These are phyloP conservation scores for Apiospora kogelbergensis DNA, from an alignment of 2,329 filamentous ascomycete genomes.

Conservation along the genomic window DNA sequence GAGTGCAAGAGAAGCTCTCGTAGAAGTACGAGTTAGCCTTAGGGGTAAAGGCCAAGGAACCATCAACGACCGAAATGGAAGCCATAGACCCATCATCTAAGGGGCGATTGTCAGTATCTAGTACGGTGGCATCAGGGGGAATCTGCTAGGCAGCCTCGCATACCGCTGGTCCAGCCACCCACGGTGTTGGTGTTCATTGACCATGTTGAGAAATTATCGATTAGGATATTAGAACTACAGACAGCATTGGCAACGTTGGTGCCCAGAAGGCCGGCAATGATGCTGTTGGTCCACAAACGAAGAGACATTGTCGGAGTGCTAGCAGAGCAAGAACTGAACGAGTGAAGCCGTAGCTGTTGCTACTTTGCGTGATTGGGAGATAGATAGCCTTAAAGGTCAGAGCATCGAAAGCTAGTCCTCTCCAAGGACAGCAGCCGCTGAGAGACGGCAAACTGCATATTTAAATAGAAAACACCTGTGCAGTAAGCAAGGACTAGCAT, in stretches of 20 bases:
- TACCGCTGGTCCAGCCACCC: conserved; percentile 37
- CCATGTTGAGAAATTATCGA: conserved; percentile 19
- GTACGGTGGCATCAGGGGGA: background rate
- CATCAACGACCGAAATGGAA: conserved; percentile 38
- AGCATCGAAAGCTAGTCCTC: background rate
- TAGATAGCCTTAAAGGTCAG: background rate
- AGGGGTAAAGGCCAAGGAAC: conserved; percentile 50
- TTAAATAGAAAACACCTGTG: background rate
- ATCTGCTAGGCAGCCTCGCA: conserved; percentile 4
- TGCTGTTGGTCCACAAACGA: background rate
- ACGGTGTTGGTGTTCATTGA: conserved; percentile 33
- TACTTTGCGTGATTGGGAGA: background rate
- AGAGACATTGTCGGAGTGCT: background rate
- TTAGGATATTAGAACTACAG: conserved; percentile 13
- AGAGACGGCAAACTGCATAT: background rate
- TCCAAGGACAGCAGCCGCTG: background rate
- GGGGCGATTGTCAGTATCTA: background rate
- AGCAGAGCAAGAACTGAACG: background rate
- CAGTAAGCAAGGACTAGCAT: background rate
- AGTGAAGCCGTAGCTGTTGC: background rate
- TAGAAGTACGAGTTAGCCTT: conserved; percentile 51
- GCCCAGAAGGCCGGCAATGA: conserved; percentile 7
- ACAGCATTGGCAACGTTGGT: background rate
- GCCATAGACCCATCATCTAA: conserved; percentile 51
- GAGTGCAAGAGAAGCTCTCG: conserved; percentile 49